These are phyloP conservation scores for Effrenium voratum DNA, from an alignment of 73 alveolate species.

Conservation along the genomic window DNA sequence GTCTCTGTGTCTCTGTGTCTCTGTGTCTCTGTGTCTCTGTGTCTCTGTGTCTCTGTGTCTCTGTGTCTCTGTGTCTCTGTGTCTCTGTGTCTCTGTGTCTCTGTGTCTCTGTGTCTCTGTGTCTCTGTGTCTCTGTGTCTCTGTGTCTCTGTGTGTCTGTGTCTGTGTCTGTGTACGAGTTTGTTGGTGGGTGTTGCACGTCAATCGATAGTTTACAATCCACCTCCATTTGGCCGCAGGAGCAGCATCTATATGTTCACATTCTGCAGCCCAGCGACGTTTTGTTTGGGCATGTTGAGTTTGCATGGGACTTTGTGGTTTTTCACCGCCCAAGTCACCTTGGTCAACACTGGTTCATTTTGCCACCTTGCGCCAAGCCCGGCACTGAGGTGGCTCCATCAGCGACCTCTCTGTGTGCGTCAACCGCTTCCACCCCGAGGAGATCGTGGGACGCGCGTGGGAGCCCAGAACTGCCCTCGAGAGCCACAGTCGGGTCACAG, in stretches of 20 bases:
- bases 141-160: conserved; percentile 12
- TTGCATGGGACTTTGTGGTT: too few species aligned
- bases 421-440: conserved; percentile 90
- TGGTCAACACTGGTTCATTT: too few species aligned
- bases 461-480: too few species aligned
- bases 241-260: too few species aligned
- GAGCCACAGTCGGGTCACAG: too few species aligned
- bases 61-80: conserved; percentile 19
- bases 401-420: conserved; percentile 91
- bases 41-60: conserved; percentile 26
- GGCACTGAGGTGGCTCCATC: conserved; percentile 85
- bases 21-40: neutral
- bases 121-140: conserved; percentile 1
- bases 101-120: conserved; percentile 18
- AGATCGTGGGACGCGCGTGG: conserved; percentile 91
- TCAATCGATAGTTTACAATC: too few species aligned
- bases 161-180: neutral
- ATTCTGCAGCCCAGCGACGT: too few species aligned
- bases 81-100: conserved; percentile 8
- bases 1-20: neutral
- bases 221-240: too few species aligned
- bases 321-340: too few species aligned
- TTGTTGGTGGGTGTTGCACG: neutral
- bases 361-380: too few species aligned
- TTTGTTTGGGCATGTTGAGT: too few species aligned